Conservation (phyloP, 306 rosid genomes). For the Morella rubra region DNA sequence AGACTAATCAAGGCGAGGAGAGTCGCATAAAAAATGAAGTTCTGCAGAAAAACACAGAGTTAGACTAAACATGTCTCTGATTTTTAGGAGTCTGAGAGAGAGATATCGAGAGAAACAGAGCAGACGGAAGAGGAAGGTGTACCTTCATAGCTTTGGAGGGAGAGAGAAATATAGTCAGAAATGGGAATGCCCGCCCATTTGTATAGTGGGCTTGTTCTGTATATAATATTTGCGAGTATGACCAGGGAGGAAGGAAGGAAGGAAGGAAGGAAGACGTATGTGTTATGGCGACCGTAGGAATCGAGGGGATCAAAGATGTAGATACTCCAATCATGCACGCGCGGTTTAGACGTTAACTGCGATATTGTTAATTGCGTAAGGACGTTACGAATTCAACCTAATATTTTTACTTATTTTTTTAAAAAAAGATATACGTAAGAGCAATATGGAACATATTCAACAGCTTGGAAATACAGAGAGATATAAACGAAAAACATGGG, state of each 20-base stretch:
- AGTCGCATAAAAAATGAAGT: constrained; percentile 23
- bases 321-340: background rate
- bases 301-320: background rate
- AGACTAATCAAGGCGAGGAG: constrained; percentile 35
- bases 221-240: background rate
- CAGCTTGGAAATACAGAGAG: no score
- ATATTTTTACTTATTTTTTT: no score
- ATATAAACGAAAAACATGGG: no score
- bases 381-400: no score
- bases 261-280: constrained; percentile 21
- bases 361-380: no score
- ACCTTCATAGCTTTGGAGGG: constrained; percentile 39
- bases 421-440: no score
- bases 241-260: constrained; percentile 21
- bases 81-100: constrained; percentile 28
- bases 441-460: no score
- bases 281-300: constrained; percentile 3
- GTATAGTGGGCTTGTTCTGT: background rate
- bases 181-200: constrained; percentile 23
- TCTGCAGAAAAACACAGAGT: constrained; percentile 37
- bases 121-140: background rate
- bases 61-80: constrained; percentile 14
- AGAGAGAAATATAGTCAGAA: constrained; percentile 21
- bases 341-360: no score
- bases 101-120: constrained; percentile 2